These are phyloP conservation scores for Quercus mongolica DNA, from an alignment of 306 rosid species.

Conservation along the genomic window DNA sequence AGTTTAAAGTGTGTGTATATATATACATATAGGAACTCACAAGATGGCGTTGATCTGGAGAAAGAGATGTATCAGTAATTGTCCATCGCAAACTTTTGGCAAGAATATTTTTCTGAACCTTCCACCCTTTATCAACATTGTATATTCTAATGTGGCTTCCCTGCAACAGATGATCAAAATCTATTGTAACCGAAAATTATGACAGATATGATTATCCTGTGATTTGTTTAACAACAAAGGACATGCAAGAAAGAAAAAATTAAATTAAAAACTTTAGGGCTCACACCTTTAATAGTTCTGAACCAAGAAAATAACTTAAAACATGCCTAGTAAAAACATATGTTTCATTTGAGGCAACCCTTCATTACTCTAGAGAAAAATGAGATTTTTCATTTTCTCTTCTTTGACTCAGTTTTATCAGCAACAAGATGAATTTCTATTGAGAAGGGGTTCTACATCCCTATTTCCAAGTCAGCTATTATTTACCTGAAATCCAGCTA, in stretches of 20 bases:
- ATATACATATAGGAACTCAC: constrained; percentile 42
- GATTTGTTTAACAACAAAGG: not conserved
- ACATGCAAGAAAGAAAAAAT: not conserved
- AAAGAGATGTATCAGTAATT: constrained; percentile 88
- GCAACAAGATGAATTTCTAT: not conserved
- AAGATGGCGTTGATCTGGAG: constrained; percentile 72
- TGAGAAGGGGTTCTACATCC: not conserved
- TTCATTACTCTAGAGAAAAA: not conserved
- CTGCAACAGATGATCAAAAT: constrained; percentile 29
- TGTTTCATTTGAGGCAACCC: not conserved
- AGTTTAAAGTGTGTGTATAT: not conserved
- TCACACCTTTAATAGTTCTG: constrained; percentile 1
- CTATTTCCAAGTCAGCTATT: not conserved
- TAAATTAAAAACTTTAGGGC: not conserved
- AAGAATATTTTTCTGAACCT: constrained; percentile 72
- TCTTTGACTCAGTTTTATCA: not conserved
- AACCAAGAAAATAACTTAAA: constrained; percentile 10
- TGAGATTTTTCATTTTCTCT: not conserved
- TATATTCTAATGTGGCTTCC: constrained; percentile 77
- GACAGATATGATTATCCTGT: not conserved
- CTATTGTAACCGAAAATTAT: not conserved
- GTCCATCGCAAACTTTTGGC: constrained; percentile 87
- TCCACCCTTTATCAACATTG: constrained; percentile 86
- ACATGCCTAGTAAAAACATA: not conserved
- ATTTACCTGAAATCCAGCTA: constrained; percentile 87